These are phyloP conservation scores for Moricandia arvensis DNA, from an alignment of 345 rosid genomes.

Conservation along the genomic window DNA sequence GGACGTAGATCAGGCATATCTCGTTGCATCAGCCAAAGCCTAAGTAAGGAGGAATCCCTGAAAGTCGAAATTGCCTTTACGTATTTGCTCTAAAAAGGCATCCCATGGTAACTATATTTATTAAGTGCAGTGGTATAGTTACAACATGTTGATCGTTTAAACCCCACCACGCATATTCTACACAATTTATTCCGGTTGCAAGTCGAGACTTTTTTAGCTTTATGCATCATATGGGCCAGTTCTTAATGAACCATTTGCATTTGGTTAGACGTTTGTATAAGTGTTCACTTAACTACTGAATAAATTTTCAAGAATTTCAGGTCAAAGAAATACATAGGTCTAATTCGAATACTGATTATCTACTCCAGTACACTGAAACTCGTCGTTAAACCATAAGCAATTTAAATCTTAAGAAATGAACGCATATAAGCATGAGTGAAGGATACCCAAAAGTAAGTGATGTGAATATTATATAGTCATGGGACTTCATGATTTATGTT, in stretches of 20 bases:
- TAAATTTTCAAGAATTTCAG: background rate
- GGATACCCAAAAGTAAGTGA: slow-evolving; percentile 8
- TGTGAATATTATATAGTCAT: slow-evolving; percentile 29
- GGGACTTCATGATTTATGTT: slow-evolving; percentile 34
- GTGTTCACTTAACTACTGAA: background rate
- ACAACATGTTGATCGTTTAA: background rate
- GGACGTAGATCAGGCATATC: background rate
- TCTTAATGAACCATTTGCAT: background rate
- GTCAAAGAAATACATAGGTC: background rate
- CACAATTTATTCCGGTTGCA: background rate
- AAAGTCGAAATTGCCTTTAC: background rate
- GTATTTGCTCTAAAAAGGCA: background rate
- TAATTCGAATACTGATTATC: background rate
- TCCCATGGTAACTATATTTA: background rate
- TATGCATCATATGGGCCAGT: background rate
- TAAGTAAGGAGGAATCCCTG: background rate
- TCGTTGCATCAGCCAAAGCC: background rate
- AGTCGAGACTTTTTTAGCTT: background rate
- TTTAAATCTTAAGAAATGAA: background rate
- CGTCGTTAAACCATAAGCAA: background rate
- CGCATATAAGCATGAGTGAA: background rate
- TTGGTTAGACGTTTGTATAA: background rate
- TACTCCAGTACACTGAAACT: background rate
- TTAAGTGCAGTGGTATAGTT: background rate
- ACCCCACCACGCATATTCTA: background rate